Base-by-base conservation (phyloP, 495 filamentous ascomycete species). In the Neurospora sp. region DNA sequence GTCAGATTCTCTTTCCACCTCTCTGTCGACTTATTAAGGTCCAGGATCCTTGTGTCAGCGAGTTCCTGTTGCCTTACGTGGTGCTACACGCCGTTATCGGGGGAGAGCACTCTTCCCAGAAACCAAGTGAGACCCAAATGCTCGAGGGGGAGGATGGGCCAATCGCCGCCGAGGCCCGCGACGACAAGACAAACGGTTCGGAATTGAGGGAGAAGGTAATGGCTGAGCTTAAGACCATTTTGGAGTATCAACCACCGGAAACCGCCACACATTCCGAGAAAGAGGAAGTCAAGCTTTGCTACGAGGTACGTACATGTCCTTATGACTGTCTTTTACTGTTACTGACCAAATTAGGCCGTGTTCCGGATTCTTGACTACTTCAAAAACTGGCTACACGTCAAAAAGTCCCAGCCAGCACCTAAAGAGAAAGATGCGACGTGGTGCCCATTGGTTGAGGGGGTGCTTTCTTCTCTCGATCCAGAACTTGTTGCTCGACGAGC, bases 331-430 rank as follows among this genome's bases (percentile, higher is more conserved):
- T 6, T 46, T 40, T 23, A 71, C 37, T 38, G 31, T 44, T 23
- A 11, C 66, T 75, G 75, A 73, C 66, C 14, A 16, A 39, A 10
- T 44, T 76, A 97, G 93, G 92, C 91, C 71, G 90, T 97, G 11
- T 99, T 99, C 81, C 90, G 90, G 72, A 89, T 96, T 16, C 86
- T 98, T 35, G 96, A 99, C 78, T 97, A 99, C 80, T 86, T 94
- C 73, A 93, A 93, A 72, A 87, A 90, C 69, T 99, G 96, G 96
- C 81, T 96, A 18, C 93, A 97, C 77, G 87, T 91, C 79, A 94
- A 91, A 78, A 78, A 76, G 35, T 66, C 73, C 8, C 73, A 78
- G 42, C 73, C 54, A 4, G 76, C 72, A 11, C 74, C 84, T 41
- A 77, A 79, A 39, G 75, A 82, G 23, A 81, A 82, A 74, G 78